These are phyloP conservation scores for Venturia asperata DNA, from an alignment of 2,329 filamentous ascomycete genomes.

Conservation along the genomic window DNA sequence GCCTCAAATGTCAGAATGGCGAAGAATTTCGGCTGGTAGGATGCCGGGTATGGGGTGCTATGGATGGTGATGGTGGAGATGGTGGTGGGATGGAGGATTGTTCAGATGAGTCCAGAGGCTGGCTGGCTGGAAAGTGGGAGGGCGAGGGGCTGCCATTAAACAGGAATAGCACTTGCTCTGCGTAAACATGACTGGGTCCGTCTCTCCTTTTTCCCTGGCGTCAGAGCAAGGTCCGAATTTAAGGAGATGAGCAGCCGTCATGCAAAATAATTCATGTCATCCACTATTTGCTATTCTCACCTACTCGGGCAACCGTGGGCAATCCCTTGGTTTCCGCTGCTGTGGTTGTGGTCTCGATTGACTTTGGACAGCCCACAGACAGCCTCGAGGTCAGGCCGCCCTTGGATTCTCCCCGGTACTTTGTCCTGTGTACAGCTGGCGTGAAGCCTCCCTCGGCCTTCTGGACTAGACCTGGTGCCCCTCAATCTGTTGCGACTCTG, in stretches of 20 bases:
- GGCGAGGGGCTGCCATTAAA: not conserved
- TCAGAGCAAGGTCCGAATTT: constrained; percentile 4
- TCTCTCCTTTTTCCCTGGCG: constrained; percentile 1
- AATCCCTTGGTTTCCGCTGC: not conserved
- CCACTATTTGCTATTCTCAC: not conserved
- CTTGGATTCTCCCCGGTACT: too few species aligned
- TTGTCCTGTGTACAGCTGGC: too few species aligned
- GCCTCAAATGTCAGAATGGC: not conserved
- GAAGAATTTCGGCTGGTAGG: not conserved
- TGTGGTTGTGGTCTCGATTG: not conserved
- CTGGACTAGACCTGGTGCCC: constrained; percentile 3
- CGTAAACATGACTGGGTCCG: not conserved
- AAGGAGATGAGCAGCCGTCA: not conserved
- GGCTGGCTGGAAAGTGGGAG: not conserved
- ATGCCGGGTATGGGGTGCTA: not conserved
- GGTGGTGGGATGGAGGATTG: constrained; percentile 4
- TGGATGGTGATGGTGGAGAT: not conserved
- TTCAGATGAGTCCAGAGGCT: not conserved
- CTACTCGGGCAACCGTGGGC: not conserved
- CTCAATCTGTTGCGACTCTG: constrained; percentile 1
- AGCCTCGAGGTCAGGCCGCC: too few species aligned
- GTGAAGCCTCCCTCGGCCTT: not conserved
- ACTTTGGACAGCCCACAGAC: too few species aligned
- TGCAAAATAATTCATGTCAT: not conserved
- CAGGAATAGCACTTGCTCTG: not conserved